Evolutionary conservation across 306 rosid species (phyloP), one percentile per base, ranked within the genome.

Genomic region (Vigna mungo): DNA sequence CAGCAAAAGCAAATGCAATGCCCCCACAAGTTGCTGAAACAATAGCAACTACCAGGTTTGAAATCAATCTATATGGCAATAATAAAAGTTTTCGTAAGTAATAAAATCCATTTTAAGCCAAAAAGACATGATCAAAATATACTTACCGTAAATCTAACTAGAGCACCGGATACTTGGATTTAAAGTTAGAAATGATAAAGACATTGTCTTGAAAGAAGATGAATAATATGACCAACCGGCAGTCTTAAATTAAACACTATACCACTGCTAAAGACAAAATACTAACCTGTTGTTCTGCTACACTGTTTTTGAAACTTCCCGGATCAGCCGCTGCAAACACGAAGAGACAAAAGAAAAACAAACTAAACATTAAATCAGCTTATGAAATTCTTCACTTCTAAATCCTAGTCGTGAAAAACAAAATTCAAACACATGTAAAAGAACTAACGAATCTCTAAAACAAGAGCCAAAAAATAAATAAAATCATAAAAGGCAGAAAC

Each of bases 1-100:
- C 99, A 78, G 96, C 96, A 83, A 96, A 91, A 67, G 98, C 99
- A 84, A 96, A 92, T 36, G 97, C 98, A 84, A 96, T 89, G 34
- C 99, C 99, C 14, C 98, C 94, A 77, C 98, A 96, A 58, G 99
- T 96, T 56, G 99, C 99, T 49, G 99, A 96, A 64, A 96, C 99
- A 83, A 96, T 91, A 77, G 96, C 96, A 49, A 92, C 93, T 41
- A 96, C 99, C 73, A 96, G 84, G 83, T 96, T 97, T 54, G 97
- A 96, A 82, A 96, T 91, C 88, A 96, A 84, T 74, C 97, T 96
- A 85, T 71, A 86, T 59, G 71, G 72, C 73, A 77, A 77, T 30
- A 55, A 44, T 46, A 74, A 76, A 72, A 71, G 43, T 52, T 82
- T 5, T 37, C 21, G 70, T 76, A 52, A 82, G 85, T 68, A 68